Conservation (phyloP, 108 stramenopile genomes). For the Skeletonema costatum region DNA sequence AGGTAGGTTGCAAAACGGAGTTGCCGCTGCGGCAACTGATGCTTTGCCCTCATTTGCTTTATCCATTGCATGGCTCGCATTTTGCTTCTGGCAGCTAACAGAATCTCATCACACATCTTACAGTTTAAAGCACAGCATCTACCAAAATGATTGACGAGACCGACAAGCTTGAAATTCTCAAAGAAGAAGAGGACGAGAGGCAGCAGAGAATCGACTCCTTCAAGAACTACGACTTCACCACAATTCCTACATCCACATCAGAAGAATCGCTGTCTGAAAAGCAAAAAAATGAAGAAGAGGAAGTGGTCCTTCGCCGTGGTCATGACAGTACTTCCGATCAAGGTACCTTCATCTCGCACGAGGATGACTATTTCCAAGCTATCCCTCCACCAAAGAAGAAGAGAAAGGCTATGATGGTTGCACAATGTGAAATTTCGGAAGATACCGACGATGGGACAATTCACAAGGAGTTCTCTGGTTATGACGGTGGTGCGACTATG, state of each 20-base stretch:
- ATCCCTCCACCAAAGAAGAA: background rate
- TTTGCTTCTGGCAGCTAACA: background rate
- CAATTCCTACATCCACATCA: background rate
- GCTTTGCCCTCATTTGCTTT: too few species aligned
- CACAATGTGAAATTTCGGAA: background rate
- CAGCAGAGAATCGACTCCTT: slow-evolving; percentile 25
- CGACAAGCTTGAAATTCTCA: slow-evolving; percentile 9
- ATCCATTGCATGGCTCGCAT: background rate
- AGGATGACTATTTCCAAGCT: slow-evolving; percentile 2
- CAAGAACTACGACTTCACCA: slow-evolving; percentile 16
- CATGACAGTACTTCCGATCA: background rate
- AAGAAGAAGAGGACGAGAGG: slow-evolving; percentile 23
- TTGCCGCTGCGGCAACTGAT: too few species aligned
- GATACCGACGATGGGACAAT: slow-evolving; percentile 3
- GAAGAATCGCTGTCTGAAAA: background rate
- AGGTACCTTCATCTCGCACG: slow-evolving; percentile 7
- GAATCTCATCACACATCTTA: background rate
- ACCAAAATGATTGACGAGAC: background rate
- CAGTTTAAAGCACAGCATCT: background rate
- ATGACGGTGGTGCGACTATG: slow-evolving; percentile 1
- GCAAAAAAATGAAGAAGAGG: slow-evolving; percentile 5
- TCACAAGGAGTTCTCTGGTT: slow-evolving; percentile 3
- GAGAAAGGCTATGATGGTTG: background rate
- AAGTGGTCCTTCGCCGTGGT: background rate
- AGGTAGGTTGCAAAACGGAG: too few species aligned